Evolutionary conservation across 169 alveolate species (phyloP), one percentile per base, ranked within the genome.

Genomic region (Amoebophrya sp.): DNA sequence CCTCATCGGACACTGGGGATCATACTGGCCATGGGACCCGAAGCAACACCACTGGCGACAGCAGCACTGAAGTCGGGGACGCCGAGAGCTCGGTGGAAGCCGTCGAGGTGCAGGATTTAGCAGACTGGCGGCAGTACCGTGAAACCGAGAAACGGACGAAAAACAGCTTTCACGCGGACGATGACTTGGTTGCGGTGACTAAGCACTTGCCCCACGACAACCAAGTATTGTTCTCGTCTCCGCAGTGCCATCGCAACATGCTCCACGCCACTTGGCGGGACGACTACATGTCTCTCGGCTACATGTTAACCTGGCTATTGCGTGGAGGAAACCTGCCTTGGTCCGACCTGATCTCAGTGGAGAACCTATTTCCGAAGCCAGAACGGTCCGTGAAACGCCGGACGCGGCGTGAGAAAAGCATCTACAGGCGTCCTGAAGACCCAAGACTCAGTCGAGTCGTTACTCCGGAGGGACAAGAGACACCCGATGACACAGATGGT

Each of bases 251-350:
- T 65, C 83, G 83, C 83, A 65, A 65, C 83, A 29, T 26, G 83
- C 83, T 65, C 3, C 18, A 65, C 83, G 83, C 83, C 36, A 65
- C 83, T 29, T 65, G 83, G 83, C 83, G 83, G 36, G 83, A 65
- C 83, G 83, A 65, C 83, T 65, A 65, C 83, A 26, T 29, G 38
- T 29, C 83, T 6, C 83, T 65, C 36, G 83, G 83, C 33, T 65
- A 65, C 83, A 65, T 65, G 83, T 0, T 65, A 36, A 36, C n/a
- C 39, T 65, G n/a, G 3, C n/a, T 1, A 0, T 36, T 65, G 33
- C 1, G 2, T 36, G 83, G 83, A 6, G 83, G 83, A 29, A 0
- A 29, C 36, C 83, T 65, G 26, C 83, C 83, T 36, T 65, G 83
- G 83, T 65, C 83, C 39, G 83, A 65, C 2, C 12, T 1, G 33